Conservation (phyloP, 306 rosid genomes). For the Acacia acuminata region DNA sequence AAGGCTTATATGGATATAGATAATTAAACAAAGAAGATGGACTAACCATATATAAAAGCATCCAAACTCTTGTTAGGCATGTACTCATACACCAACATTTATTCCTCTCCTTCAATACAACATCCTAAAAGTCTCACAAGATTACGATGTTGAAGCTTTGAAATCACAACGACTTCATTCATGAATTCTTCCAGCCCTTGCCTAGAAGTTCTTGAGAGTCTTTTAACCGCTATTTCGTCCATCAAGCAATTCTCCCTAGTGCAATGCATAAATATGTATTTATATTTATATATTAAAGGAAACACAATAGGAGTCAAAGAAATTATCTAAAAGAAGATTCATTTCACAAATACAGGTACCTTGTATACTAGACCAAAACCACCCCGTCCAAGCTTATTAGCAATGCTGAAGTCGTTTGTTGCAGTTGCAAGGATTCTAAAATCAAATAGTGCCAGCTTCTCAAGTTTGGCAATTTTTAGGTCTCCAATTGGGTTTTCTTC, state of each 20-base stretch:
- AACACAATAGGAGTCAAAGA: neutral
- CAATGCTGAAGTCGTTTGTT: neutral
- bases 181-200: conserved; percentile 4
- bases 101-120: neutral
- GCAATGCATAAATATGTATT: neutral
- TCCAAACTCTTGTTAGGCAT: conserved; percentile 9
- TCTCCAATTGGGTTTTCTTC: neutral
- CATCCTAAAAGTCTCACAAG: neutral
- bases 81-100: conserved; percentile 2
- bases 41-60: neutral
- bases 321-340: neutral
- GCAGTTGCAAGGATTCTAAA: neutral
- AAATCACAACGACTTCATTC: neutral
- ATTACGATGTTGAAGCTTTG: neutral
- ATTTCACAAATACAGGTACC: neutral
- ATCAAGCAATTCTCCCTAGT: neutral
- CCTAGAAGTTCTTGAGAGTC: neutral
- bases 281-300: neutral
- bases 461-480: neutral
- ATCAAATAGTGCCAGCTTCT: neutral
- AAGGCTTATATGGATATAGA: neutral
- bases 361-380: neutral
- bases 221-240: conserved; percentile 3
- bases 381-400: neutral
- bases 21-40: neutral